Conservation (phyloP, 2,329 filamentous ascomycete genomes). For the Botryotinia convoluta region DNA sequence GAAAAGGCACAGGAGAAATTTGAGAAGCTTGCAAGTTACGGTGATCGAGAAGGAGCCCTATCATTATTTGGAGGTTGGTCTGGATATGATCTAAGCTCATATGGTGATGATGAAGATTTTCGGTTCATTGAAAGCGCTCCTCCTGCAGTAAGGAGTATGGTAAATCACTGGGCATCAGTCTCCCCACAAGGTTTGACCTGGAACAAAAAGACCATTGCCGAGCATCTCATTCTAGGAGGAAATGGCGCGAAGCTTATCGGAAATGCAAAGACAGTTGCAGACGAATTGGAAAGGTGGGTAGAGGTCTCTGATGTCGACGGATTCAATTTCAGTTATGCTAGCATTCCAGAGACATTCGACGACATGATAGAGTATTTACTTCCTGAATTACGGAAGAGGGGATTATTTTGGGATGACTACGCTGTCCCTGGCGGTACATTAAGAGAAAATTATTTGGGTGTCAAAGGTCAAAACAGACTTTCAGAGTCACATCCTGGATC, state of each 20-base stretch:
- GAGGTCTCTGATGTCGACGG: constrained; percentile 33
- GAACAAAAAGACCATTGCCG: constrained; percentile 39
- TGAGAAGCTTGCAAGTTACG: constrained; percentile 58
- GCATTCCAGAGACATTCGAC: constrained; percentile 64
- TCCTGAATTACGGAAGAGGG: constrained; percentile 59
- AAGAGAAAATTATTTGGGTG: constrained; percentile 58
- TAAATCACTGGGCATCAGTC: constrained; percentile 44
- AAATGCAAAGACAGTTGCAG: constrained; percentile 29
- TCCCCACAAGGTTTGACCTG: constrained; percentile 39
- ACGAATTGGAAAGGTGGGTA: constrained; percentile 33
- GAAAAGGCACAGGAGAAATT: constrained; percentile 65
- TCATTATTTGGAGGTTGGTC: constrained; percentile 75
- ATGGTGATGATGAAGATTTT: constrained; percentile 62
- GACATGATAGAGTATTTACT: constrained; percentile 65
- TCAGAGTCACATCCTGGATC: constrained; percentile 48
- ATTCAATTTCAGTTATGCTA: constrained; percentile 34
- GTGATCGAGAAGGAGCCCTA: constrained; percentile 62
- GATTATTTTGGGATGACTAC: constrained; percentile 52
- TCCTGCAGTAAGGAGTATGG: constrained; percentile 50
- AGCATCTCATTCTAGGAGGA: constrained; percentile 31
- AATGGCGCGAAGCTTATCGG: constrained; percentile 33
- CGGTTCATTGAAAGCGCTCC: constrained; percentile 48
- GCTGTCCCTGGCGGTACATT: constrained; percentile 57
- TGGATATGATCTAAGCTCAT: constrained; percentile 60
- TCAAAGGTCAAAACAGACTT: constrained; percentile 49